A percentile compares a stretch with the other conserved stretches of the same genome.
Conservation (phyloP, 352 stramenopile genomes). For the Pythium aquatile region DNA sequence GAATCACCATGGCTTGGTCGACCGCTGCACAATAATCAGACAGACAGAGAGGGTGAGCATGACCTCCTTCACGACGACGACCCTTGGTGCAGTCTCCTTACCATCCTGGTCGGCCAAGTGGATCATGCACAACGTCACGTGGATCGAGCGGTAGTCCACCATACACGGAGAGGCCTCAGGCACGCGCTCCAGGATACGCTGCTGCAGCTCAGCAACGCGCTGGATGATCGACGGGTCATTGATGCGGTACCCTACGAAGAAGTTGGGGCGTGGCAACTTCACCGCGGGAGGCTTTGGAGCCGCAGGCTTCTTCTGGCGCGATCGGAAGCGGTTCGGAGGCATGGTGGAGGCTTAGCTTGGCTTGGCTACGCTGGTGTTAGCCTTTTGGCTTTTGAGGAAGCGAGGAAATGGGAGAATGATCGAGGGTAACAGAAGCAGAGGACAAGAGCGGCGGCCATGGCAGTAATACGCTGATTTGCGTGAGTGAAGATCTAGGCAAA, state of each 20-base stretch:
- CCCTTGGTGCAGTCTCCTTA: not conserved
- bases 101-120: slow-evolving; percentile 32
- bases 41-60: too few relatives aligned
- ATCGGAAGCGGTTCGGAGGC: not conserved
- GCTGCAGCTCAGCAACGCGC: slow-evolving; percentile 29
- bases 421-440: not conserved
- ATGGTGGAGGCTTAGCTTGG: not conserved
- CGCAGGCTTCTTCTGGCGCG: slow-evolving; percentile 6
- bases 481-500: not conserved
- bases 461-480: not conserved
- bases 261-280: slow-evolving; percentile 29
- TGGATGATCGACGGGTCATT: slow-evolving; percentile 19
- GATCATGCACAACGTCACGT: slow-evolving; percentile 51
- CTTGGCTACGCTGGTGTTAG: too few relatives aligned
- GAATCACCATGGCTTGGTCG: slow-evolving; percentile 8
- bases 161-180: slow-evolving; percentile 33
- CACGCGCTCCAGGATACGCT: slow-evolving; percentile 26
- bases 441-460: not conserved
- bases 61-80: too few relatives aligned
- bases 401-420: not conserved
- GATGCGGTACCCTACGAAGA: slow-evolving; percentile 50
- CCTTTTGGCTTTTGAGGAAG: not conserved
- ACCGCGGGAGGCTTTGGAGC: not conserved
- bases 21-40: slow-evolving; percentile 5
- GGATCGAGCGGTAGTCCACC: slow-evolving; percentile 38